Base-by-base conservation (phyloP, 169 alveolate species). In the Condylostoma magnum region DNA sequence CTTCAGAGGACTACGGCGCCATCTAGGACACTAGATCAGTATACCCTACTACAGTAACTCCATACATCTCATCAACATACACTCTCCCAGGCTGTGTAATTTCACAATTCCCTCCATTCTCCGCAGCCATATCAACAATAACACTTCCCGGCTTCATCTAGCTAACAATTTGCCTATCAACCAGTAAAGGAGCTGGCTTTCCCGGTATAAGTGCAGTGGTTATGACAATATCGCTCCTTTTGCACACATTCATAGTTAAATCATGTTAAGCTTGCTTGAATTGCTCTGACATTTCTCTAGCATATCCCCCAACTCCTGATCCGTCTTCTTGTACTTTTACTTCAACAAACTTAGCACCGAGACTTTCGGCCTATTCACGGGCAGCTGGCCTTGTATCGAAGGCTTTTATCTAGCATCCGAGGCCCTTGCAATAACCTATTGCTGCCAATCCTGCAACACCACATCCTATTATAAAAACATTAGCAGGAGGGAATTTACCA, bases 31-130 rank as follows among this genome's bases (percentile, higher is more conserved):
- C 95, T 22, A 95, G 84, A 72, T 87, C 92, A 52, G 92, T 88
- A 54, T 91, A 87, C 22, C 98, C 97, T 68, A 93, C 81, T 46
- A 93, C 85, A 55, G 86, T 89, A 46, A 93, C 95, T 31, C 97
- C 97, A 41, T 84, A 52, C 15, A 41, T 41, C 48, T 41, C 8
- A 41, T 10, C n/a, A n/a, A n/a, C n/a, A n/a, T n/a, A n/a, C n/a
- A n/a, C n/a, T n/a, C n/a, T n/a, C n/a, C n/a, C n/a, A n/a, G n/a
- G n/a, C n/a, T n/a, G n/a, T n/a, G n/a, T n/a, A n/a, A n/a, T n/a
- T n/a, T n/a, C n/a, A 57, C 90, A 82, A 54, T 85, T 85, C 28
- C 93, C 93, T 47, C 93, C 93, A 37, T 74, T 76, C 54, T 85
- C 90, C 18, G 93, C 66, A 10, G 86, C 85, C n/a, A 85, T 69